These are phyloP conservation scores for Plasmodium inui DNA, from an alignment of 169 alveolate species.

Conservation along the genomic window DNA sequence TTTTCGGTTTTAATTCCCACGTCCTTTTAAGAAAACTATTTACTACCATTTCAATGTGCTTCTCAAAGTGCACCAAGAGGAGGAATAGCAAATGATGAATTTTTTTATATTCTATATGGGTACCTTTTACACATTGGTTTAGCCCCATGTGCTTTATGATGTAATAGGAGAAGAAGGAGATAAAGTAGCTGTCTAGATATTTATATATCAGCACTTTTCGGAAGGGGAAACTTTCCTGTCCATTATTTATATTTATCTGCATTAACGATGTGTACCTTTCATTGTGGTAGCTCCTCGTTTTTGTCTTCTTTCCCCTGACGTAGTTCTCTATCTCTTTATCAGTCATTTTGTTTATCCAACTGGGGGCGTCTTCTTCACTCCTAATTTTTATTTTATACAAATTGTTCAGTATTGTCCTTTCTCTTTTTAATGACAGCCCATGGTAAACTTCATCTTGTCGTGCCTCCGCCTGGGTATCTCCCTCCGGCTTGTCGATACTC, in stretches of 20 bases:
- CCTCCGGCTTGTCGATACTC: background rate
- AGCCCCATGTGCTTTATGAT: background rate
- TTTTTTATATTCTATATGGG: background rate
- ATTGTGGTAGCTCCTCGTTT: background rate
- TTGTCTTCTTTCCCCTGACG: background rate
- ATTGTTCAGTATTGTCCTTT: slow-evolving; percentile 4
- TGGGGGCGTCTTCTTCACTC: background rate
- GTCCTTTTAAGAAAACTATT: slow-evolving; percentile 32
- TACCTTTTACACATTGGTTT: background rate
- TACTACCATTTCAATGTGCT: slow-evolving; percentile 64
- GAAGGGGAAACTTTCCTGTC: slow-evolving; percentile 10
- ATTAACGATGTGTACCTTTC: slow-evolving; percentile 18
- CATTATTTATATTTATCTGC: slow-evolving; percentile 22
- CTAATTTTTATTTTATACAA: slow-evolving; percentile 14
- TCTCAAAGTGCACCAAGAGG: slow-evolving; percentile 54
- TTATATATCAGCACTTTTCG: slow-evolving; percentile 51
- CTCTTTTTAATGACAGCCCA: background rate
- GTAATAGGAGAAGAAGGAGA: slow-evolving; percentile 53
- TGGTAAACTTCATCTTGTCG: background rate
- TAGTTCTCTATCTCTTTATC: slow-evolving; percentile 16
- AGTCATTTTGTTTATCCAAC: background rate
- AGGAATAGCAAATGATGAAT: slow-evolving; percentile 25
- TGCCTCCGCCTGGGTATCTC: background rate
- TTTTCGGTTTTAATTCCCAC: slow-evolving; percentile 31
- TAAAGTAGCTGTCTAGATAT: slow-evolving; percentile 58